Evolutionary conservation across 805 yeast species (phyloP), one percentile per base, ranked within the genome.

Genomic region (Ogataea ramenticola): DNA sequence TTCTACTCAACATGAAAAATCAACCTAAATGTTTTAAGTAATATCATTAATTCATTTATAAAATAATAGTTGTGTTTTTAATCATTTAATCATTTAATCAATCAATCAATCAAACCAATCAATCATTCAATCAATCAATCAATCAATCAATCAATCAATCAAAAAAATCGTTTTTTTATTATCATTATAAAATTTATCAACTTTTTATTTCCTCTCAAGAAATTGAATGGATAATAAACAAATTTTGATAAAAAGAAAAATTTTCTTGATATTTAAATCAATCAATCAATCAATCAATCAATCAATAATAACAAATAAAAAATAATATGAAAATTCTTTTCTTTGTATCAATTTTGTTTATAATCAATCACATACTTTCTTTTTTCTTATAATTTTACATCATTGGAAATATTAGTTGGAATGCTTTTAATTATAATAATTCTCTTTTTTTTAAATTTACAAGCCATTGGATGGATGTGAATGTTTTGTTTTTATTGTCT

Each of bases 1-100:
- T 52, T 84, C 90, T 56, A 84, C 91, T 71, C 89, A 82, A 72
- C 91, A 84, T 72, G 91, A 84, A 74, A 82, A 82, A 72, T 80
- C 86, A 47, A 62, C 80, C 65, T 82, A 80, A 65, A 46, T 48
- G 7, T n/a, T 4, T 24, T 36, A 12, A 30, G 14, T 31, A 34
- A 19, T 34, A 34, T 34, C n/a, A 19, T 14, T 14, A 34, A 34
- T 14, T 34, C n/a, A 20, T 20, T 20, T 19, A 19, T 21, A 20
- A 34, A 34, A 16, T 17, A 32, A 32, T 32, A 32, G 20, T 32
- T 32, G 35, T 32, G 24, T 36, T 36, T 36, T 36, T 22, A 21
- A 26, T 37, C 32, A 27, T 37, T 27, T 24, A 36, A 24, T 15
- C 30, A 24, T 19, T 37, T 27, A 26, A 27, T 37, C 32, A 37